Evolutionary conservation across 305 asterid species (phyloP).

Genomic region (Plantago coronopus): DNA sequence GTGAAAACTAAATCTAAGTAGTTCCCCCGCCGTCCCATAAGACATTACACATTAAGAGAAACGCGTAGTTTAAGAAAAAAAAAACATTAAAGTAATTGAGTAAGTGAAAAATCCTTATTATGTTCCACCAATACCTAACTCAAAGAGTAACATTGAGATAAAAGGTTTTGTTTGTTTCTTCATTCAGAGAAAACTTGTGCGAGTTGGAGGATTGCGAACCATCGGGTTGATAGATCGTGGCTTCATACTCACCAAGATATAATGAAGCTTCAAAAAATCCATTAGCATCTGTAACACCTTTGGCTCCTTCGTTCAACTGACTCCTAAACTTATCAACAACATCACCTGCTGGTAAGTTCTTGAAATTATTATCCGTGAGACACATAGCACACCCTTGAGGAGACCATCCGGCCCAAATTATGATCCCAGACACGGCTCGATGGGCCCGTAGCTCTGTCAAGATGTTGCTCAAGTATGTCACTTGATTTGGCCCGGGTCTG

Average conservation of each 20-base stretch:
- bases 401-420: conserved; percentile 12
- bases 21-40: no score
- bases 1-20: no score
- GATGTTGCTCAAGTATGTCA: conserved; percentile 3
- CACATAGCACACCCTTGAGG: conserved; percentile 12
- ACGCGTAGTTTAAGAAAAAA: no score
- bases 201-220: no score
- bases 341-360: conserved; percentile 12
- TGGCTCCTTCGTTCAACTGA: neutral
- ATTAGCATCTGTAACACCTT: neutral
- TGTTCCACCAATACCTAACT: no score
- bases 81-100: no score
- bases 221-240: neutral
- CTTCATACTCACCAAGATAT: conserved; percentile 8
- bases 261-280: conserved; percentile 1
- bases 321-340: conserved; percentile 12
- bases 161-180: no score
- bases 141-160: no score
- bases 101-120: no score
- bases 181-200: no score
- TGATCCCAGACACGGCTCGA: conserved; percentile 5
- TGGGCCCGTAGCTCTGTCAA: conserved; percentile 5
- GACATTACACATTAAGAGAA: no score
- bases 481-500: conserved; percentile 39
- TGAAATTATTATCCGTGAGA: conserved; percentile 12